phyloP scores from a whole-genome alignment of 2,329 filamentous ascomycete genomes.

The Stagonosporopsis tanaceti region DNA sequence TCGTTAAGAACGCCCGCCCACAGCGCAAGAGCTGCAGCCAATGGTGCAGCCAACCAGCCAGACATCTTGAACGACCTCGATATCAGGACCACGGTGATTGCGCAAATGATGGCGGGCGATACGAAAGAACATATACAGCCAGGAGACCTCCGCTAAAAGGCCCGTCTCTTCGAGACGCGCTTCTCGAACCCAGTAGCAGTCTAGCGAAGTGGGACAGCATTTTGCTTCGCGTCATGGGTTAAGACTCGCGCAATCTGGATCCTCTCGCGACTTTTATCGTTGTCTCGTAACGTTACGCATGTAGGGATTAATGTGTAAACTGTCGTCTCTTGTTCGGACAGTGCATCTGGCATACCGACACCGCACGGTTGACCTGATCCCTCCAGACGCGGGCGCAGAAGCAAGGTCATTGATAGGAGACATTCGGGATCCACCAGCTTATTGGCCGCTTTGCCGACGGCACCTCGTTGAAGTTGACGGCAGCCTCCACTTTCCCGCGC shows the following conservation, averaged over 20 bases:
- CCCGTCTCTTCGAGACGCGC: background rate
- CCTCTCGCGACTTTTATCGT: background rate
- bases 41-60: conserved; percentile 12
- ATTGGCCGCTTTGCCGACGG: background rate
- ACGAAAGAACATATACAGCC: background rate
- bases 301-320: background rate
- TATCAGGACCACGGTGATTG: background rate
- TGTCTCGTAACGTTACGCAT: background rate
- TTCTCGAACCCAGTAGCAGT: background rate
- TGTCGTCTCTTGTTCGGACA: background rate
- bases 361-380: background rate
- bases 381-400: background rate
- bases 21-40: conserved; percentile 18
- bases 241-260: background rate
- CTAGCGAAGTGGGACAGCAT: background rate
- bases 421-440: background rate
- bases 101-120: background rate
- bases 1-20: background rate
- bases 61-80: conserved; percentile 11
- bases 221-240: background rate
- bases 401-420: background rate
- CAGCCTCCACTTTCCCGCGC: background rate
- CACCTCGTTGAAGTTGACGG: background rate
- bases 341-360: background rate
- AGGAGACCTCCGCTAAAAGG: background rate